Percentiles rank a stretch among this genome's conserved stretches.
Conservation (phyloP, 1,284 basidiomycete genomes). For the Dichomitus squalens region DNA sequence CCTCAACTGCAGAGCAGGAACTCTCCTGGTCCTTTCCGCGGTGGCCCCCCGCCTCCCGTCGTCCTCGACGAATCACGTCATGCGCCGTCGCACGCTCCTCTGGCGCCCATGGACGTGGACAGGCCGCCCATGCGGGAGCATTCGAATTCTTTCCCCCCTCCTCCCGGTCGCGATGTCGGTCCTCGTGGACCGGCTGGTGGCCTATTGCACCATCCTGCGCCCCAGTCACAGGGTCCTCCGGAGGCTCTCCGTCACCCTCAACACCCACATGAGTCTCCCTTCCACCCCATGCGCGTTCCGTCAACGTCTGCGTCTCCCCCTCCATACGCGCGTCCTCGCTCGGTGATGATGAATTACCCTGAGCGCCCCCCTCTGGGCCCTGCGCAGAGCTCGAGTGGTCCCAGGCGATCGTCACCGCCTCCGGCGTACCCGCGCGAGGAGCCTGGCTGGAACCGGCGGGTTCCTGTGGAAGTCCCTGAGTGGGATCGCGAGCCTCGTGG, state of each 20-base stretch:
- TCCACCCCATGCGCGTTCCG: conserved; percentile 45
- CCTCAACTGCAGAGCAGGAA: conserved; percentile 50
- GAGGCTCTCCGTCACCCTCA: conserved; percentile 48
- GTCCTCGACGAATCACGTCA: conserved; percentile 72
- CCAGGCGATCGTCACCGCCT: conserved; percentile 49
- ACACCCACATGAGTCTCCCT: conserved; percentile 56
- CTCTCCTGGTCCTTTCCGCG: conserved; percentile 72
- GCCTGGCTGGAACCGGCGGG: conserved; percentile 53
- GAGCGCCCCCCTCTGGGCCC: conserved; percentile 57
- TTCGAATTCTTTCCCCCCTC: conserved; percentile 38
- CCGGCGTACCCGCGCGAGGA: conserved; percentile 60
- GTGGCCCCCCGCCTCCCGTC: conserved; percentile 78
- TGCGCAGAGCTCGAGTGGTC: conserved; percentile 37
- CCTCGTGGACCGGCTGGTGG: conserved; percentile 51
- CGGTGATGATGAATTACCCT: conserved; percentile 39
- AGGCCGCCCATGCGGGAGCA: conserved; percentile 61
- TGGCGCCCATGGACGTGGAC: conserved; percentile 86
- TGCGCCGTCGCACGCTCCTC: conserved; percentile 62
- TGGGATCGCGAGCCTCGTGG: conserved; percentile 43
- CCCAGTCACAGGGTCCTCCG: conserved; percentile 49
- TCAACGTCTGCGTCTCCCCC: conserved; percentile 58
- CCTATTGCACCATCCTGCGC: conserved; percentile 67
- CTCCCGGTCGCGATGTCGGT: conserved; percentile 43
- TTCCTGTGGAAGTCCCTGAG: conserved; percentile 28
- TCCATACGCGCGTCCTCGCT: conserved; percentile 50